Conservation (phyloP, 2,329 filamentous ascomycete genomes). For the Alternaria hordeiaustralica region DNA sequence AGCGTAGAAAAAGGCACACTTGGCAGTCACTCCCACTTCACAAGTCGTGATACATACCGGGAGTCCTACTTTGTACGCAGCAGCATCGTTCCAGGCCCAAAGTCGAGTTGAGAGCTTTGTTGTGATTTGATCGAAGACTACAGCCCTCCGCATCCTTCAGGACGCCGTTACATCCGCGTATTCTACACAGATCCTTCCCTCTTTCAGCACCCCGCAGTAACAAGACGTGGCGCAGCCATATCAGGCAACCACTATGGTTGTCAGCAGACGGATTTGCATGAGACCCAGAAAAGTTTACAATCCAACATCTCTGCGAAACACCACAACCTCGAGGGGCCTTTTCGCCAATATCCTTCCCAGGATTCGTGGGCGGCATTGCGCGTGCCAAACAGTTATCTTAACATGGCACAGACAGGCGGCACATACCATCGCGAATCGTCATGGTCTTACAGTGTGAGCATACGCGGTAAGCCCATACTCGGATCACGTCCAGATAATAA, state of each 20-base stretch:
- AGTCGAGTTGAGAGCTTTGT: fast-evolving
- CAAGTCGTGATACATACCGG: background rate
- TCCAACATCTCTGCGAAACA: background rate
- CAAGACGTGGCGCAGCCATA: background rate
- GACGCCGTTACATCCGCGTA: background rate
- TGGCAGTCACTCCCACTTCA: background rate
- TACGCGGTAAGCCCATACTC: background rate
- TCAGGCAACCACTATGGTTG: background rate
- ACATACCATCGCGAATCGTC: background rate
- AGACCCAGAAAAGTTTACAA: fast-evolving
- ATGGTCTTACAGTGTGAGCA: background rate
- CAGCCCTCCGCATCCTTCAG: too few relatives aligned
- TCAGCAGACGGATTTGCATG: background rate
- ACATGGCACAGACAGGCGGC: background rate
- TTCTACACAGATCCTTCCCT: background rate
- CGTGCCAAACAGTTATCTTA: too few relatives aligned
- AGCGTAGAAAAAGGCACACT: background rate
- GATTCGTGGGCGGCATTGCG: too few relatives aligned
- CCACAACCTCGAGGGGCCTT: background rate
- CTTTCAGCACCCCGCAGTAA: background rate
- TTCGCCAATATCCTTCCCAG: too few relatives aligned
- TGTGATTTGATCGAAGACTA: background rate
- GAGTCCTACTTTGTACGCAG: background rate
- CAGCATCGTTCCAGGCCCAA: background rate
- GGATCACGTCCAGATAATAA: background rate